These are phyloP conservation scores for Ophiocordyceps polyrhachis-furcata DNA, from an alignment of 2,329 filamentous ascomycete species.

Conservation along the genomic window DNA sequence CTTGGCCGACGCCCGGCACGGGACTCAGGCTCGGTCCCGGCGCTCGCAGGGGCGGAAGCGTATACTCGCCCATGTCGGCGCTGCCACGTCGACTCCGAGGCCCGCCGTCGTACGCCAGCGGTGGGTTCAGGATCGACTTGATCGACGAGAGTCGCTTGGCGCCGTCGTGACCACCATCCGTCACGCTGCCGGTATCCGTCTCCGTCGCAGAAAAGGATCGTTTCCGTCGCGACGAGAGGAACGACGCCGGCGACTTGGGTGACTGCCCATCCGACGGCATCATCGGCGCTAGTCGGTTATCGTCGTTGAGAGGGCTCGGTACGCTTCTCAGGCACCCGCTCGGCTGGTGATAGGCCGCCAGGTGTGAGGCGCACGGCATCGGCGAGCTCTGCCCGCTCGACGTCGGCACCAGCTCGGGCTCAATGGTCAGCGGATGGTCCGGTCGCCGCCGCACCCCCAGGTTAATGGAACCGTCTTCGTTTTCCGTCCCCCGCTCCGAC, in stretches of 20 bases:
- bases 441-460: conserved; percentile 34
- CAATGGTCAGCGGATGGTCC: conserved; percentile 25
- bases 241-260: conserved; percentile 41
- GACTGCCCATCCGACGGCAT: conserved; percentile 32
- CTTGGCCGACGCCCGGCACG: conserved; percentile 9
- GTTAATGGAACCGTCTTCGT: conserved; percentile 46
- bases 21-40: conserved; percentile 21
- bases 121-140: conserved; percentile 53
- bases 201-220: conserved; percentile 47
- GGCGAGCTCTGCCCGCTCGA: conserved; percentile 25
- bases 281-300: conserved; percentile 40
- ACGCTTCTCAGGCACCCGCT: conserved; percentile 19
- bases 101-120: conserved; percentile 9
- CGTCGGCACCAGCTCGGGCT: conserved; percentile 24
- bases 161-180: conserved; percentile 24
- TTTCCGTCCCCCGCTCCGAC: conserved; percentile 35
- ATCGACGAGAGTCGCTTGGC: conserved; percentile 54
- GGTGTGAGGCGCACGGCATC: conserved; percentile 22
- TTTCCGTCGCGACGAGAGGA: conserved; percentile 42
- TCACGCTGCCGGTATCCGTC: conserved; percentile 22
- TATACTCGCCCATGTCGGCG: conserved; percentile 19
- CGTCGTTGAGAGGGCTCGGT: conserved; percentile 27
- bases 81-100: conserved; percentile 11
- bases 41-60: conserved; percentile 23
- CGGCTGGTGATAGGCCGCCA: conserved; percentile 33